phyloP scores from a whole-genome alignment of 2,329 filamentous ascomycete genomes.

The Nectriaceae sp. region DNA sequence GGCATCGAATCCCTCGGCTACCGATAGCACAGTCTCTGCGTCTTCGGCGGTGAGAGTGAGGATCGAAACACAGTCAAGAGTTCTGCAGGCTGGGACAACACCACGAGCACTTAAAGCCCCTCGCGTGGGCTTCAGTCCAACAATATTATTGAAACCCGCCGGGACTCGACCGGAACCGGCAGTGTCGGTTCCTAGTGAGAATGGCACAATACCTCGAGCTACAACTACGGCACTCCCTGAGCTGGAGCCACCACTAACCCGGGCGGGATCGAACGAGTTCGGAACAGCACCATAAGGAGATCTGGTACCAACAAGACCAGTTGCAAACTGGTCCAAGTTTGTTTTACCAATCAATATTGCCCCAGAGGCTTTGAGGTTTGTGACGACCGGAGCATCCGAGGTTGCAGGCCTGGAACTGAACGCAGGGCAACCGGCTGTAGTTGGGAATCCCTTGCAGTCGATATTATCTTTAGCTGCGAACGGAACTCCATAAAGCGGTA shows the following conservation, averaged over 20 bases:
- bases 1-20: constrained; percentile 49
- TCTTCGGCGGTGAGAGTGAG: constrained; percentile 51
- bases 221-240: constrained; percentile 60
- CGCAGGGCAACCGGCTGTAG: constrained; percentile 54
- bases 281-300: constrained; percentile 59
- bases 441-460: constrained; percentile 50
- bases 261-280: constrained; percentile 47
- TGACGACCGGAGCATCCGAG: constrained; percentile 49
- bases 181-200: constrained; percentile 59
- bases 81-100: constrained; percentile 56
- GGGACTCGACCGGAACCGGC: constrained; percentile 57
- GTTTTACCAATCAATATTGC: constrained; percentile 61
- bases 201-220: constrained; percentile 53
- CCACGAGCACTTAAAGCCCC: constrained; percentile 52
- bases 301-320: constrained; percentile 61
- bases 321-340: constrained; percentile 64
- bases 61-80: constrained; percentile 59
- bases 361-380: constrained; percentile 52
- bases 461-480: constrained; percentile 61
- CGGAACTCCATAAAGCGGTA: constrained; percentile 58
- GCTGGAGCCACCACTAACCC: constrained; percentile 54
- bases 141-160: constrained; percentile 54
- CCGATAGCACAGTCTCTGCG: constrained; percentile 50
- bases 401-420: constrained; percentile 47
- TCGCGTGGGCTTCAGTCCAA: constrained; percentile 54